These are phyloP conservation scores for Ministeria vibrans DNA, from an alignment of 78 protist species.

Conservation along the genomic window DNA sequence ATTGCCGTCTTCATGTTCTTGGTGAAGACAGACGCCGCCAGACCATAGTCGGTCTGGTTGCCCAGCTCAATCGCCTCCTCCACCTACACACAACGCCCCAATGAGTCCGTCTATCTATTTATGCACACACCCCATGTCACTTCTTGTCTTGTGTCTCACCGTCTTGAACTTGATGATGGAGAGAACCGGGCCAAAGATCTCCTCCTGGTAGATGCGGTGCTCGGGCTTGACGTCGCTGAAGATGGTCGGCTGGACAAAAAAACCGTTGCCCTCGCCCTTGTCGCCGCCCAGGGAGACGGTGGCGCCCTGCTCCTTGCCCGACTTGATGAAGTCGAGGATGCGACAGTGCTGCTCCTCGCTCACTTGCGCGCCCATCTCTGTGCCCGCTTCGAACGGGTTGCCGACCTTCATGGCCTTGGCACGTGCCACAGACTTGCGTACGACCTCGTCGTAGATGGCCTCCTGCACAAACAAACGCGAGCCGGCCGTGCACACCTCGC, in stretches of 20 bases:
- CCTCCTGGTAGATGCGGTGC: conserved; percentile 34
- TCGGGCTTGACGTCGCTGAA: conserved; percentile 31
- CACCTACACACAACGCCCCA: too few species aligned
- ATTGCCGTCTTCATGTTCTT: too few species aligned
- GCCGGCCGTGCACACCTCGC: conserved; percentile 37
- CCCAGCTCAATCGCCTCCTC: conserved; percentile 41
- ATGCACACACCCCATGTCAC: too few species aligned
- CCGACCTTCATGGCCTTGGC: conserved; percentile 18
- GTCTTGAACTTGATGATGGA: conserved; percentile 14
- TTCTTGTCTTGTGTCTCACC: too few species aligned
- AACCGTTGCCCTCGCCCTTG: conserved; percentile 5
- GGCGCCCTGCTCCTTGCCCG: conserved; percentile 20
- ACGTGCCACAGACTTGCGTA: neutral
- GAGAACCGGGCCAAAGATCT: conserved; percentile 79
- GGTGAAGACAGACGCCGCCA: neutral
- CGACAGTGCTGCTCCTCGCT: conserved; percentile 17
- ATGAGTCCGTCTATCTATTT: too few species aligned
- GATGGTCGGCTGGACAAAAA: conserved; percentile 51
- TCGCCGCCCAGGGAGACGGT: neutral
- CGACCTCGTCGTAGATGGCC: conserved; percentile 49
- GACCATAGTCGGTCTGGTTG: conserved; percentile 23
- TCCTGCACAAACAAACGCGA: conserved; percentile 56
- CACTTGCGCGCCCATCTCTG: conserved; percentile 32
- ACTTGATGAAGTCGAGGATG: conserved; percentile 2
- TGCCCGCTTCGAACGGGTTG: conserved; percentile 4